phyloP scores from a whole-genome alignment of 768 basidiomycete genomes.

The Collybia mongolica region DNA sequence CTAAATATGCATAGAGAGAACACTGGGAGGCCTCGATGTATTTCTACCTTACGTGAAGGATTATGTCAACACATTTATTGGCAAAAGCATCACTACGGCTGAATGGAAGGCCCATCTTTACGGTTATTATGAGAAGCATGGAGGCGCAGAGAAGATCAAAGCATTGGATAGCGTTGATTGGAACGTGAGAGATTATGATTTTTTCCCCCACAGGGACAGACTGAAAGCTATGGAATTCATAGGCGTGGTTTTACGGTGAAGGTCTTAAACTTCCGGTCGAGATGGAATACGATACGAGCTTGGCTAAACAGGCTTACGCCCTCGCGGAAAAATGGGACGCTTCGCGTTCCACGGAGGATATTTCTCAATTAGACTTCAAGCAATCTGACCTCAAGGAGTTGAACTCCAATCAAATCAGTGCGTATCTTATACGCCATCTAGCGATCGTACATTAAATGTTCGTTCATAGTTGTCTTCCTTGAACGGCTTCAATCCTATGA shows the following conservation, averaged over 20 bases:
- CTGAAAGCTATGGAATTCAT: not conserved
- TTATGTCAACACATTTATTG: constrained; percentile 80
- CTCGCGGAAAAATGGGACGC: constrained; percentile 76
- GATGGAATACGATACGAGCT: constrained; percentile 70
- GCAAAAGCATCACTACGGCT: constrained; percentile 79
- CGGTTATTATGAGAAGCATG: constrained; percentile 59
- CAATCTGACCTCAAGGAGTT: constrained; percentile 60
- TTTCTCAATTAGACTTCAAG: constrained; percentile 52
- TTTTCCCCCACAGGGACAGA: not conserved
- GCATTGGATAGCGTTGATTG: constrained; percentile 72
- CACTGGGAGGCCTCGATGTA: constrained; percentile 76
- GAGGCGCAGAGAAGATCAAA: constrained; percentile 59
- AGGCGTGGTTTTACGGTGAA: constrained; percentile 86
- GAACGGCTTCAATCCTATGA: constrained; percentile 68
- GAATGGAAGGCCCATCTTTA: constrained; percentile 85
- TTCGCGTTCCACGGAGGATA: constrained; percentile 46
- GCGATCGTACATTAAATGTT: not conserved
- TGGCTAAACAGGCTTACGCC: constrained; percentile 67
- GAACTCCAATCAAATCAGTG: constrained; percentile 77
- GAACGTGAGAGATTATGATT: constrained; percentile 49
- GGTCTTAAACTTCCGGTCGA: constrained; percentile 71
- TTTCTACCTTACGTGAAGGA: constrained; percentile 84
- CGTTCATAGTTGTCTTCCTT: constrained; percentile 71
- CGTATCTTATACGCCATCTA: constrained; percentile 15
- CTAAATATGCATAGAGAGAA: constrained; percentile 48